Evolutionary conservation across 352 stramenopile genomes (phyloP).

Genomic region (Phytopythium litorale): DNA sequence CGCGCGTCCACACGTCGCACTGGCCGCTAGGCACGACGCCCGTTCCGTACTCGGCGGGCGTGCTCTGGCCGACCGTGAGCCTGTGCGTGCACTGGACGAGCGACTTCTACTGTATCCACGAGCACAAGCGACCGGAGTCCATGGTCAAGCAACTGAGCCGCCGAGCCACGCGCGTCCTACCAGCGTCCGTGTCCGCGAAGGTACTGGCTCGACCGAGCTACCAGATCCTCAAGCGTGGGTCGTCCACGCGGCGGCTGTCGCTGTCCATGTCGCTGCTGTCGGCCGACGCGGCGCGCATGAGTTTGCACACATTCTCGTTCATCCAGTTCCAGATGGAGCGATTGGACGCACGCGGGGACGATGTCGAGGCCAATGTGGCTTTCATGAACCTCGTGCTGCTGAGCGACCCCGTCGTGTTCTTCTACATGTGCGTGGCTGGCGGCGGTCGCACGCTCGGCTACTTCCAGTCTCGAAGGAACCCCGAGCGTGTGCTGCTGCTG

Average conservation of each 20-base stretch:
- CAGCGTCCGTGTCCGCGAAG: neutral
- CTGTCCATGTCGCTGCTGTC: neutral
- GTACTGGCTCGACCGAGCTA: neutral
- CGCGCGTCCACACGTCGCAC: neutral
- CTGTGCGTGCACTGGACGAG: conserved; percentile 15
- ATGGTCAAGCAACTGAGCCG: neutral
- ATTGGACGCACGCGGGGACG: conserved; percentile 15
- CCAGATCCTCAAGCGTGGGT: neutral
- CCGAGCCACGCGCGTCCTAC: neutral
- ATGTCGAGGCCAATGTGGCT: conserved; percentile 23
- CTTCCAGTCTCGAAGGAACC: conserved; percentile 17
- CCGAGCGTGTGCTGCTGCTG: conserved; percentile 18
- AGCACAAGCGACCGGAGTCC: neutral
- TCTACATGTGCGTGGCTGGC: conserved; percentile 10
- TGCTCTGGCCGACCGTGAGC: conserved; percentile 12
- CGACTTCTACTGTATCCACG: conserved; percentile 12
- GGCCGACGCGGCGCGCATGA: neutral
- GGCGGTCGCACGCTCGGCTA: conserved; percentile 2
- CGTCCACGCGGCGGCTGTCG: neutral
- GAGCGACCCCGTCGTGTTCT: conserved; percentile 35
- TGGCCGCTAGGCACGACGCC: conserved; percentile 8
- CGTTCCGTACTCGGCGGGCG: conserved; percentile 12
- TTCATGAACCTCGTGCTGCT: conserved; percentile 38
- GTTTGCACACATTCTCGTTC: conserved; percentile 10
- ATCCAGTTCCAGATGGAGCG: conserved; percentile 27